Percentiles rank a stretch among this genome's conserved stretches.
Evolutionary conservation across 2,329 filamentous ascomycete genomes (phyloP).

Genomic region (Ceratocystis smalleyi): DNA sequence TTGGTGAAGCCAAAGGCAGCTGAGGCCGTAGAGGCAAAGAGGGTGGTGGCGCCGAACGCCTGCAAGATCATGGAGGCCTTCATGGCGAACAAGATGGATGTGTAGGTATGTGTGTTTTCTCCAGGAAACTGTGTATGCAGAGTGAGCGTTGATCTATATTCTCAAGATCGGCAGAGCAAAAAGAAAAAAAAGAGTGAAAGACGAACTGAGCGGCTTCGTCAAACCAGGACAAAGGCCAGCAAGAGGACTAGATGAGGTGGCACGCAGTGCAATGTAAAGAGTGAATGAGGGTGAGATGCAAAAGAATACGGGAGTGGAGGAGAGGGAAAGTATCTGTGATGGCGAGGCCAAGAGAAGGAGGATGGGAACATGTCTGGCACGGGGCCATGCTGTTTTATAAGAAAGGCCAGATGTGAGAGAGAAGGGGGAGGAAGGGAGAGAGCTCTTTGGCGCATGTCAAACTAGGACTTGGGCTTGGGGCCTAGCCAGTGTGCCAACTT

Average conservation of each 20-base stretch:
- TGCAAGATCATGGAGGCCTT: constrained; percentile 6
- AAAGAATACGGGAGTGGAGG: constrained; percentile 4
- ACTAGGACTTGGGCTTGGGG: no score
- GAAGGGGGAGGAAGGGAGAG: neutral
- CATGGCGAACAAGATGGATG: constrained; percentile 3
- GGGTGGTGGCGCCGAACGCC: constrained; percentile 6
- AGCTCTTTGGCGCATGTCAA: no score
- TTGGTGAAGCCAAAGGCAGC: constrained; percentile 31
- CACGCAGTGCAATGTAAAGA: constrained; percentile 1
- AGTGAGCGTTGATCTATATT: neutral
- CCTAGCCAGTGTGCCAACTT: no score
- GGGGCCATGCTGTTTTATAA: neutral
- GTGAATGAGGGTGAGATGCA: constrained; percentile 2
- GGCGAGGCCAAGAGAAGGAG: neutral
- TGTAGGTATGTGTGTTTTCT: constrained; percentile 2
- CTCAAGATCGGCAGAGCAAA: neutral
- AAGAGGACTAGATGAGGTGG: neutral
- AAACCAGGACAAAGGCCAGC: constrained; percentile 11
- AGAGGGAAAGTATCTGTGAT: neutral
- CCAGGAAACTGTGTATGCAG: constrained; percentile 3
- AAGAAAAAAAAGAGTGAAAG: neutral
- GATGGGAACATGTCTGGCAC: no score
- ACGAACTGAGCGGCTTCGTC: constrained; percentile 15
- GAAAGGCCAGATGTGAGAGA: neutral
- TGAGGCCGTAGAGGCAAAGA: constrained; percentile 22